phyloP scores from a whole-genome alignment of 192 early-diverging fungal genomes.

The Entophlyctis luteolus region DNA sequence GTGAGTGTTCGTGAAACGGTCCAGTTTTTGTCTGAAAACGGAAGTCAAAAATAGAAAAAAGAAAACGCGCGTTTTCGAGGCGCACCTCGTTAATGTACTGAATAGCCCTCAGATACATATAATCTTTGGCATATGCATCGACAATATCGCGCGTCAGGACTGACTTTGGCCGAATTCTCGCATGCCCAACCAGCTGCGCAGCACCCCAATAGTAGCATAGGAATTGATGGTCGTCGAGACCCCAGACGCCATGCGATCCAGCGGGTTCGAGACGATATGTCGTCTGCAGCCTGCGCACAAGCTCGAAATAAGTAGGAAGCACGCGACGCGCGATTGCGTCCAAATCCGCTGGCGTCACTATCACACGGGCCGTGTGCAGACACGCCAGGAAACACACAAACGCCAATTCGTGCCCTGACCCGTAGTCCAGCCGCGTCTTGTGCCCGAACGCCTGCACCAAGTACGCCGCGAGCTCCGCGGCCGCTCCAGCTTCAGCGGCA shows the following conservation, averaged over 20 bases:
- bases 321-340: constrained; percentile 67
- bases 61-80: background rate
- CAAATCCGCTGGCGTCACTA: constrained; percentile 60
- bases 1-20: constrained; percentile 74
- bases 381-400: constrained; percentile 84
- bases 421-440: constrained; percentile 89
- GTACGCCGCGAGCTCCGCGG: constrained; percentile 72
- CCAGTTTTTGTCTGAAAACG: constrained; percentile 55
- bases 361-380: constrained; percentile 61
- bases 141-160: constrained; percentile 63
- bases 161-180: constrained; percentile 66
- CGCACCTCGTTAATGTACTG: constrained; percentile 63
- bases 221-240: constrained; percentile 96
- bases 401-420: constrained; percentile 90
- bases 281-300: constrained; percentile 75
- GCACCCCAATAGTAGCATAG: constrained; percentile 92
- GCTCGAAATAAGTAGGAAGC: constrained; percentile 74
- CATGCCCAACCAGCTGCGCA: constrained; percentile 76
- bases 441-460: constrained; percentile 78
- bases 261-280: constrained; percentile 90
- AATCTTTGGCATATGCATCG: constrained; percentile 61
- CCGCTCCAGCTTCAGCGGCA: too few species aligned
- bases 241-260: constrained; percentile 92
- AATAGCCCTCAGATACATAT: constrained; percentile 84
- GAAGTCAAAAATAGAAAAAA: background rate